Conservation (phyloP, 1,284 basidiomycete genomes). For the Papiliotrema fonsecae region DNA sequence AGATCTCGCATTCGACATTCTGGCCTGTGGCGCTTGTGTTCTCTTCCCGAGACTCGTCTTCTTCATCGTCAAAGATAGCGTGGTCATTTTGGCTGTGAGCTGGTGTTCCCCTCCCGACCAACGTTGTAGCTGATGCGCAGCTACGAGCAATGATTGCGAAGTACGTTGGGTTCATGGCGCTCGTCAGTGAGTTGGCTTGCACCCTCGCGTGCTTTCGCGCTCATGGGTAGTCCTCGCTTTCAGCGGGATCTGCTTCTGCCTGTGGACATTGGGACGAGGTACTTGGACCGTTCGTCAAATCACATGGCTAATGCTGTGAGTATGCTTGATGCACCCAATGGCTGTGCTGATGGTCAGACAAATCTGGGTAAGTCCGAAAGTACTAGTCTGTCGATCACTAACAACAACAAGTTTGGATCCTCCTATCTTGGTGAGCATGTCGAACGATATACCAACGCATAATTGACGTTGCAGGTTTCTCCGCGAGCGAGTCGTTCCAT, state of each 20-base stretch:
- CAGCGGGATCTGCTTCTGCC: slow-evolving; percentile 76
- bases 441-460: neutral
- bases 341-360: slow-evolving; percentile 20
- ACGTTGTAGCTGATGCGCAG: slow-evolving; percentile 50
- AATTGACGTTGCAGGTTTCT: slow-evolving; percentile 26
- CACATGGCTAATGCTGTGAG: slow-evolving; percentile 57
- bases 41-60: slow-evolving; percentile 82
- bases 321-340: slow-evolving; percentile 33
- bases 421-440: slow-evolving; percentile 26
- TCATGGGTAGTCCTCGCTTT: slow-evolving; percentile 52
- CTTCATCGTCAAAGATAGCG: slow-evolving; percentile 75
- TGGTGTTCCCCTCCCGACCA: no score
- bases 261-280: slow-evolving; percentile 69
- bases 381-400: neutral
- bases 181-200: slow-evolving; percentile 53
- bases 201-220: neutral
- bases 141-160: slow-evolving; percentile 63
- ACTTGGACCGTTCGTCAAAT: slow-evolving; percentile 66
- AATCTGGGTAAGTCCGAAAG: slow-evolving; percentile 45
- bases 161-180: slow-evolving; percentile 76
- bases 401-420: slow-evolving; percentile 31
- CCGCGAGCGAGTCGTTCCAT: slow-evolving; percentile 68
- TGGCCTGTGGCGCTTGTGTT: slow-evolving; percentile 79
- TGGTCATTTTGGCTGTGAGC: slow-evolving; percentile 66
- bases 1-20: slow-evolving; percentile 70